Evolutionary conservation across 1,284 basidiomycete genomes (phyloP), one percentile per base, ranked within the genome.

Genomic region (Tremellales sp.): DNA sequence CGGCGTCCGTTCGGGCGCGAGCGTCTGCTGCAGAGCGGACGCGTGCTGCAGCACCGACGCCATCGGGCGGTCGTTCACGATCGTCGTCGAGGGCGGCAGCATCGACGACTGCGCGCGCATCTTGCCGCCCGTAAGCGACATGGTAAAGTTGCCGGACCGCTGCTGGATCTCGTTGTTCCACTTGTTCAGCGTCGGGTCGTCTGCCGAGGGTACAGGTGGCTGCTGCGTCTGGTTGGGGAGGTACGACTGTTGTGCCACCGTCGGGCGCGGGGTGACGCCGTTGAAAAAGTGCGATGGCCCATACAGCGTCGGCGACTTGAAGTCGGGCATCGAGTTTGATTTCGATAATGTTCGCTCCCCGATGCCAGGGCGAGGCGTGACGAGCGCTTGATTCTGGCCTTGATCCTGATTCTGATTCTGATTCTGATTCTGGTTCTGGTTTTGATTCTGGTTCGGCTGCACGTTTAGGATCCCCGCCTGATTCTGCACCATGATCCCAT

Each of bases 1-100:
- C 2, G 67, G 65, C 5, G 58, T 48, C 3, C 71, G 61, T 56
- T 70, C 69, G 0, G 71, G 71, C 2, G 66, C 71, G 4, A 73
- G 54, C 1, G 71, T 73, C 50, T 71, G 66, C 25, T 70, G 53
- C 4, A 70, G 57, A 1, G 66, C 66, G 5, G 58, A 49, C 12
- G 56, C 50, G 13, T 45, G 51, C 36, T 63, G 60, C 3, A 63
- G 35, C 3, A 65, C 59, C 4, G 54, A 56, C 1, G 63, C 60
- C 38, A 59, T 25, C 10, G 64, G 62, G 43, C 60, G 51, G 27
- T 37, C 41, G 24, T 16, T 29, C n/a, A 39, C 7, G 37, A 25
- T 39, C 8, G 19, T 39, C 18, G 6, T 8, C 14, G 7, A 18
- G 9, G 34, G 29, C 10, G 29, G 29, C 33, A 22, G 29, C 27